Conservation (phyloP, 1,139 yeast species). For the Geotrichum phurueaensis region DNA sequence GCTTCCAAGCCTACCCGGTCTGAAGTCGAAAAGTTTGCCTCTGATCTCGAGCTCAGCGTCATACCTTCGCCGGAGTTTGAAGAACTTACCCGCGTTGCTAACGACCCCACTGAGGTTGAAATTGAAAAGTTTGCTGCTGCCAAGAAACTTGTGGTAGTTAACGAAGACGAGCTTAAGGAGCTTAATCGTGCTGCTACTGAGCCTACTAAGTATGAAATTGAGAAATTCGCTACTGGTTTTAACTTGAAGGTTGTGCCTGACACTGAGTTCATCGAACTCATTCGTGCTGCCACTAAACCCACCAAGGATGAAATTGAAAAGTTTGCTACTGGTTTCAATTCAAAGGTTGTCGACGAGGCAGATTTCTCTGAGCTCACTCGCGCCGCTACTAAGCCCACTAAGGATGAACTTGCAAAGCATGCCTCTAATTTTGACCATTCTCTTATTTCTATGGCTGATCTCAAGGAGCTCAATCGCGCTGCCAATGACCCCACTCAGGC, state of each 20-base stretch:
- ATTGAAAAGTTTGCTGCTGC: constrained; percentile 39
- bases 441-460: constrained; percentile 23
- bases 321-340: constrained; percentile 8
- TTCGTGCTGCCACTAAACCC: constrained; percentile 29
- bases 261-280: constrained; percentile 20
- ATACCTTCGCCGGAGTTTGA: constrained; percentile 37
- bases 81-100: constrained; percentile 18
- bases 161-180: constrained; percentile 26
- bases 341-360: too few relatives aligned
- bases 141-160: constrained; percentile 32
- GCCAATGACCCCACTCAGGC: constrained; percentile 25
- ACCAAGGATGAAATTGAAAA: constrained; percentile 15
- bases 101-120: constrained; percentile 19
- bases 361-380: constrained; percentile 11
- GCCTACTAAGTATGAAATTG: constrained; percentile 27
- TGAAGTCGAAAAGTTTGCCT: constrained; percentile 16
- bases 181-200: constrained; percentile 33
- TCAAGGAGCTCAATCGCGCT: constrained; percentile 23
- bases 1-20: constrained; percentile 21
- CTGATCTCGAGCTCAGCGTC: constrained; percentile 29
- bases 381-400: constrained; percentile 30
- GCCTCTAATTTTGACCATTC: constrained; percentile 32
- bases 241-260: constrained; percentile 32
- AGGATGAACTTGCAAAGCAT: constrained; percentile 33
- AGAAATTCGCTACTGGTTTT: constrained; percentile 27